phyloP scores from a whole-genome alignment of 2,329 filamentous ascomycete species.

The Davidsoniella neocaledoniae region DNA sequence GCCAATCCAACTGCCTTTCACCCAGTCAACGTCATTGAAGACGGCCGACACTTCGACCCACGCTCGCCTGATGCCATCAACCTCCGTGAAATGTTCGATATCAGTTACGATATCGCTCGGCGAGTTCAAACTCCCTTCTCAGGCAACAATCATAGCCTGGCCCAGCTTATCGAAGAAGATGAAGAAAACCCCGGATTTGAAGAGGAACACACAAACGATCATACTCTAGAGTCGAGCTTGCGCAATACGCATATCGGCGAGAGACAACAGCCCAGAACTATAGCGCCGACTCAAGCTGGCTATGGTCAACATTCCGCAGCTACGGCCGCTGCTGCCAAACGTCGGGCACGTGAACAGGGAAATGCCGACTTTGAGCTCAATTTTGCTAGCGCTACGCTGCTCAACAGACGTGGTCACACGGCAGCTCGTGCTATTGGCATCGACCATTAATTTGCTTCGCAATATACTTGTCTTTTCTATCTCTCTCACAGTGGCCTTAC shows the following conservation, averaged over 20 bases:
- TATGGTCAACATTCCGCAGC: constrained; percentile 81
- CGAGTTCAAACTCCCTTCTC: constrained; percentile 93
- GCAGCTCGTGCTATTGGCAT: constrained; percentile 23
- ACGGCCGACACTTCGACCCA: constrained; percentile 71
- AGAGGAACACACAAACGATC: constrained; percentile 24
- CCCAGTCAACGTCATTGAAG: constrained; percentile 32
- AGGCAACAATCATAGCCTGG: constrained; percentile 57
- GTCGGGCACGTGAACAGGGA: constrained; percentile 53
- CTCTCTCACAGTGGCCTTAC: too few relatives aligned
- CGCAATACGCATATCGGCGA: constrained; percentile 60
- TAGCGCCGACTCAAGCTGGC: constrained; percentile 24
- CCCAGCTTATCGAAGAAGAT: constrained; percentile 53
- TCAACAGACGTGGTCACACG: constrained; percentile 53
- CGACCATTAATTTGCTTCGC: constrained; percentile 16
- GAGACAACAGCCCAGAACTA: constrained; percentile 29
- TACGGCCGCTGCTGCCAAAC: constrained; percentile 67
- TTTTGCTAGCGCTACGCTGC: constrained; percentile 73
- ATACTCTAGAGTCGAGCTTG: constrained; percentile 73
- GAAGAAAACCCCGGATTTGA: constrained; percentile 35
- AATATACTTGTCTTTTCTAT: constrained; percentile 1
- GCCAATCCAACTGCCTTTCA: constrained; percentile 34
- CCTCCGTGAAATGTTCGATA: constrained; percentile 90
- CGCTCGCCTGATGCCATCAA: constrained; percentile 89
- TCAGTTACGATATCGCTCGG: constrained; percentile 91
- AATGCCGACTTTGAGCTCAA: constrained; percentile 84